Percentiles rank a stretch among this genome's conserved stretches.
These are phyloP conservation scores for Candida railenensis DNA, from an alignment of 805 yeast genomes.

Conservation along the genomic window DNA sequence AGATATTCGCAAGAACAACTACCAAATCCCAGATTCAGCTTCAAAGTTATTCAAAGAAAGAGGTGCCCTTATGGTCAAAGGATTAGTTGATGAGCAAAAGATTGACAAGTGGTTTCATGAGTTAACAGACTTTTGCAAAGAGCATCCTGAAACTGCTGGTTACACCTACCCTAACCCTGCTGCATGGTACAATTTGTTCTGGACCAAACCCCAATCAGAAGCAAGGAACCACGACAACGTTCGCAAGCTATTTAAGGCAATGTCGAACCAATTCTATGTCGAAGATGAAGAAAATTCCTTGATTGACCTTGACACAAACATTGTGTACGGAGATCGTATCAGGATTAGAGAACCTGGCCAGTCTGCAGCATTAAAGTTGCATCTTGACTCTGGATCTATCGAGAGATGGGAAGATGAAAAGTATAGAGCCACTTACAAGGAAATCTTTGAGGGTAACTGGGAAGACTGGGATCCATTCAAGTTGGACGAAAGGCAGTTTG, in stretches of 20 bases:
- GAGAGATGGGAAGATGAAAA: conserved; percentile 47
- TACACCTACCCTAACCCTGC: conserved; percentile 24
- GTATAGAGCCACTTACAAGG: conserved; percentile 34
- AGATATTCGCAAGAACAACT: conserved; percentile 13
- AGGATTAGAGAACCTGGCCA: conserved; percentile 40
- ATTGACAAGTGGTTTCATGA: conserved; percentile 16
- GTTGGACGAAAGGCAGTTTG: conserved; percentile 30
- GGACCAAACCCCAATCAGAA: conserved; percentile 37
- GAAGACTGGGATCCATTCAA: conserved; percentile 43
- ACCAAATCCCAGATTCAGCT: conserved; percentile 9
- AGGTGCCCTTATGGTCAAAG: conserved; percentile 17
- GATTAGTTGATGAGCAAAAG: conserved; percentile 13
- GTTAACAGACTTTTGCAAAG: conserved; percentile 14
- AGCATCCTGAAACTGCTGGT: conserved; percentile 28
- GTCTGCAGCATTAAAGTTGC: conserved; percentile 33
- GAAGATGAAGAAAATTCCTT: conserved; percentile 16
- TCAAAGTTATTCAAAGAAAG: conserved; percentile 11
- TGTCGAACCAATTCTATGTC: conserved; percentile 13
- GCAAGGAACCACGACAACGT: conserved; percentile 39
- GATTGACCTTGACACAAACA: conserved; percentile 28
- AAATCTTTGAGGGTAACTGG: conserved; percentile 40
- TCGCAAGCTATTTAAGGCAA: conserved; percentile 23
- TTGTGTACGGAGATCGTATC: conserved; percentile 42
- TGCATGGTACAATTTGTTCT: conserved; percentile 36
- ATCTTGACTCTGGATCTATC: conserved; percentile 38